phyloP scores from a whole-genome alignment of 2,329 filamentous ascomycete species.

The Pseudocercospora ulei region DNA sequence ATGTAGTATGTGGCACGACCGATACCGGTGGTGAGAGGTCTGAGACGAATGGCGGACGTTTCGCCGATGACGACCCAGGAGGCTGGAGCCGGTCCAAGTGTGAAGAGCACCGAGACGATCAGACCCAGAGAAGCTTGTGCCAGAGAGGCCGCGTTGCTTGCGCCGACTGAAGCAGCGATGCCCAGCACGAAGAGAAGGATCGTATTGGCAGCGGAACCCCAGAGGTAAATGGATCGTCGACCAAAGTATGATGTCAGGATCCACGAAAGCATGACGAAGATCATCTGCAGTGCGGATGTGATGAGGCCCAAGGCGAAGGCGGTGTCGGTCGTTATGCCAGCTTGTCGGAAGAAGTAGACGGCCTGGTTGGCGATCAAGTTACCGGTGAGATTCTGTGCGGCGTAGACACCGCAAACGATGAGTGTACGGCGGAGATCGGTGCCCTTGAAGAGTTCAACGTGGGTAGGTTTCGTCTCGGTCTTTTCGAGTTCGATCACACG shows the following conservation, averaged over 20 bases:
- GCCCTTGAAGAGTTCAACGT: constrained; percentile 48
- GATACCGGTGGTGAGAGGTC: constrained; percentile 56
- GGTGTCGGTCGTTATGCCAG: constrained; percentile 47
- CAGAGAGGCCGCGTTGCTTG: constrained; percentile 36
- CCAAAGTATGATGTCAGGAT: constrained; percentile 55
- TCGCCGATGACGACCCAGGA: constrained; percentile 60
- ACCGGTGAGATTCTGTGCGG: constrained; percentile 52
- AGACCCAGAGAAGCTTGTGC: constrained; percentile 55
- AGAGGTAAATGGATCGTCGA: constrained; percentile 56
- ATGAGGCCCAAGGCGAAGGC: constrained; percentile 56
- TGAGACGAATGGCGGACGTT: constrained; percentile 55
- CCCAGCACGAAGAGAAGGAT: constrained; percentile 50
- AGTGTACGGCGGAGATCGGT: constrained; percentile 47
- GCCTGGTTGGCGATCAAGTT: constrained; percentile 56
- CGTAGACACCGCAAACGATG: constrained; percentile 50
- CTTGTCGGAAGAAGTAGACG: constrained; percentile 54
- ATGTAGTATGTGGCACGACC: constrained; percentile 56
- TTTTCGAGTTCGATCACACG: constrained; percentile 49
- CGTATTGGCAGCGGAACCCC: constrained; percentile 48
- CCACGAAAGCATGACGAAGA: constrained; percentile 60
- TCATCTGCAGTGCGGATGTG: constrained; percentile 52
- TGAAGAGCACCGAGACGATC: constrained; percentile 57
- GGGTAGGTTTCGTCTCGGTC: constrained; percentile 41
- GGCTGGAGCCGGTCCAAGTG: constrained; percentile 52
- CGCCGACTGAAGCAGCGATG: constrained; percentile 47